Conservation (phyloP, 2,329 filamentous ascomycete genomes). For the Fonsecaea monophora region DNA sequence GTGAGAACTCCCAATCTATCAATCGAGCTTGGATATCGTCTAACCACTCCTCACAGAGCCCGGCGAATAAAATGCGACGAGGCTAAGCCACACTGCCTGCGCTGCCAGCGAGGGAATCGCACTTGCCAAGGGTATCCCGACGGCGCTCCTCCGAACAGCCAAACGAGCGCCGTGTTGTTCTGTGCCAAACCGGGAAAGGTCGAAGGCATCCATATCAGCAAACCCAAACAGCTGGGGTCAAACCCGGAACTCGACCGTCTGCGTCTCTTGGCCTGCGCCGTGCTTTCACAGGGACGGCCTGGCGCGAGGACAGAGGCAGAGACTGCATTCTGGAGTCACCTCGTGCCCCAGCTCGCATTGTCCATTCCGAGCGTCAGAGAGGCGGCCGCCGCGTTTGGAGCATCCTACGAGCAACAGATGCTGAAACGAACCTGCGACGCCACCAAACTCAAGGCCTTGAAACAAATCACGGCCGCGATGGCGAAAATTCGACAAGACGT, state of each 20-base stretch:
- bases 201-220: not conserved
- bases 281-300: constrained; percentile 4
- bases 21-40: not conserved
- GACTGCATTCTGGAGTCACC: not conserved
- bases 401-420: constrained; percentile 24
- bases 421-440: not conserved
- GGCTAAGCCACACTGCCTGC: constrained; percentile 12
- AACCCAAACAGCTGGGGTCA: not conserved
- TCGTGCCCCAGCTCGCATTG: constrained; percentile 21
- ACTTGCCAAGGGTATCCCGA: constrained; percentile 14
- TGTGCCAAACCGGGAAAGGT: not conserved
- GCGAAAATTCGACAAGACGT: constrained; percentile 20
- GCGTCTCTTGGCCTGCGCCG: constrained; percentile 12
- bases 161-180: not conserved
- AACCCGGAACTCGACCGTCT: constrained; percentile 5
- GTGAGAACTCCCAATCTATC: not conserved
- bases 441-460: not conserved
- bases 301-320: constrained; percentile 11
- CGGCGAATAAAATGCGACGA: constrained; percentile 26
- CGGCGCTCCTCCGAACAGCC: not conserved
- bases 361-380: constrained; percentile 18
- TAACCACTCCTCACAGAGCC: not conserved
- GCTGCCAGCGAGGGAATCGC: constrained; percentile 12
- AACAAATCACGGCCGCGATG: constrained; percentile 8
- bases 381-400: constrained; percentile 24